A percentile compares a stretch with the other conserved stretches of the same genome.
Evolutionary conservation across 345 rosid species (phyloP).

Genomic region (Citrus cavaleriei): DNA sequence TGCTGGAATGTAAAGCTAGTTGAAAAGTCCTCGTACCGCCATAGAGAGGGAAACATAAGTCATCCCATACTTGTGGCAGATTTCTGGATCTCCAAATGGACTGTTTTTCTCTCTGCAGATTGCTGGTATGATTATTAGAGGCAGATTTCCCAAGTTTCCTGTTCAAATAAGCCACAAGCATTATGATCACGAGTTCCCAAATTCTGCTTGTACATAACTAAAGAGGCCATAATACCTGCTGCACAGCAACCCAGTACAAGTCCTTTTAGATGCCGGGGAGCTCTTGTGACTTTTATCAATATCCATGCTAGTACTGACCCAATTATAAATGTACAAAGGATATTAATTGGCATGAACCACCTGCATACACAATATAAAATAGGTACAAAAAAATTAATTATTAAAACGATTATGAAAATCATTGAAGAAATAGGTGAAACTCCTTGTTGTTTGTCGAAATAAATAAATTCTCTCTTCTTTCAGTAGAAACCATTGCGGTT

Average conservation of each 20-base stretch:
- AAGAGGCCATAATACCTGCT: conserved; percentile 27
- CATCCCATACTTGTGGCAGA: conserved; percentile 26
- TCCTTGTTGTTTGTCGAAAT: too few species aligned
- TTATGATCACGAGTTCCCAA: too few species aligned
- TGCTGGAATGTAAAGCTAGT: not conserved
- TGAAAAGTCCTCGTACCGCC: conserved; percentile 28
- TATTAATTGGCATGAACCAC: conserved; percentile 59
- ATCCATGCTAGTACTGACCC: conserved; percentile 41
- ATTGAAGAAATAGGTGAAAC: too few species aligned
- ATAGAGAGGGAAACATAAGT: conserved; percentile 44
- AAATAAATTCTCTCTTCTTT: too few species aligned
- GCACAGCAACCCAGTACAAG: conserved; percentile 50
- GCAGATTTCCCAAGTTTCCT: conserved; percentile 43
- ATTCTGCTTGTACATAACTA: not conserved
- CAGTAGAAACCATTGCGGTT: too few species aligned
- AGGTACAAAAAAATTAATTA: too few species aligned
- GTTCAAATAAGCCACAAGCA: too few species aligned
- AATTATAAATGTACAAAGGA: conserved; percentile 25
- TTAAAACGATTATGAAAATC: too few species aligned
- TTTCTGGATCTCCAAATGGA: conserved; percentile 30
- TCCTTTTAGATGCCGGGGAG: conserved; percentile 39
- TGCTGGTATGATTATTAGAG: conserved; percentile 37
- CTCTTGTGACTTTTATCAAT: conserved; percentile 29
- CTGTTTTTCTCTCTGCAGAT: conserved; percentile 34
- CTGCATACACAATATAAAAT: conserved; percentile 11